phyloP scores from a whole-genome alignment of 108 stramenopile genomes.

The Nannochloropsis oceanica region DNA sequence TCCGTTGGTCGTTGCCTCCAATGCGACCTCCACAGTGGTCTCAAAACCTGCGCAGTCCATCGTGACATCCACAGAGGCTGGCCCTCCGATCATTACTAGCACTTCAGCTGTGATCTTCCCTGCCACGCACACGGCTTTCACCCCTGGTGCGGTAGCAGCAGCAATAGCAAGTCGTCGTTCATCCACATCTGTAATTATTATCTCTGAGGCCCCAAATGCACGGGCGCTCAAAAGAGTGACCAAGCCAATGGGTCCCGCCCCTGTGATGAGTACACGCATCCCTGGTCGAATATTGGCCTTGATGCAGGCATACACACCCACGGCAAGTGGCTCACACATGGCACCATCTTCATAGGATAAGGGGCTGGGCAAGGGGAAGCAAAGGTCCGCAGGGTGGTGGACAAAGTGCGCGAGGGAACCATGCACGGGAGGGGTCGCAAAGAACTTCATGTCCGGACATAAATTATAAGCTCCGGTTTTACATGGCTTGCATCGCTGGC shows the following conservation, averaged over 20 bases:
- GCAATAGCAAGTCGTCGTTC: constrained; percentile 20
- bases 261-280: constrained; percentile 1
- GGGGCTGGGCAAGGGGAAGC: constrained; percentile 21
- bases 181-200: constrained; percentile 19
- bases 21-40: constrained; percentile 25
- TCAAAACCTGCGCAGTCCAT: constrained; percentile 37
- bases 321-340: constrained; percentile 37
- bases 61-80: constrained; percentile 1
- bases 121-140: background rate
- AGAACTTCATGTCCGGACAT: constrained; percentile 29
- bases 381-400: constrained; percentile 33
- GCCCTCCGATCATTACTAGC: background rate
- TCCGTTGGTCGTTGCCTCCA: constrained; percentile 20
- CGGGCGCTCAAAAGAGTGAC: constrained; percentile 24
- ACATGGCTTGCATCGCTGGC: constrained; percentile 24
- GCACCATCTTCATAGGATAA: constrained; percentile 33
- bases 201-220: constrained; percentile 17
- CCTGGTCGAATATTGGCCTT: constrained; percentile 4
- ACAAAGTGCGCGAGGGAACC: constrained; percentile 30
- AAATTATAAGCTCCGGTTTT: constrained; percentile 28
- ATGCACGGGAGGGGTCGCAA: constrained; percentile 37
- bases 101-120: background rate
- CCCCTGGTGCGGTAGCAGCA: background rate
- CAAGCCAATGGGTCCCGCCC: constrained; percentile 30
- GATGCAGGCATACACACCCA: constrained; percentile 34